Evolutionary conservation across 768 basidiomycete genomes (phyloP).

Genomic region (Boletus insuetus): DNA sequence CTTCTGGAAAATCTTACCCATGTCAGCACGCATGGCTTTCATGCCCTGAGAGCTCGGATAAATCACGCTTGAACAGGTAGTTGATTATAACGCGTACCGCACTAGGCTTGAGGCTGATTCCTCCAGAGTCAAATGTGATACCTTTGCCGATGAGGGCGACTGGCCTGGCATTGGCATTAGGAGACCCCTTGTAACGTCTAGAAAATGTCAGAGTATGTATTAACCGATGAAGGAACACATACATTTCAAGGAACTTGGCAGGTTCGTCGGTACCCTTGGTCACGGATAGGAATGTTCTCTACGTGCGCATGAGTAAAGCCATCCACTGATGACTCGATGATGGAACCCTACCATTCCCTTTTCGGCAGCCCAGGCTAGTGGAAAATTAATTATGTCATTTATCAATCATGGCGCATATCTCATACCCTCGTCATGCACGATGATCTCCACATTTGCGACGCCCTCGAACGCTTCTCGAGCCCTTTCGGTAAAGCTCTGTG

Average conservation of each 20-base stretch:
- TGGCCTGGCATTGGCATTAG: slow-evolving; percentile 52
- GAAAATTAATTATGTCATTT: background rate
- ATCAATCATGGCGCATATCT: background rate
- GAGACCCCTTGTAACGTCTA: slow-evolving; percentile 81
- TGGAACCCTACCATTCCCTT: slow-evolving; percentile 68
- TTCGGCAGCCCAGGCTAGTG: slow-evolving; percentile 72
- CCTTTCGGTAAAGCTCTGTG: slow-evolving; percentile 69
- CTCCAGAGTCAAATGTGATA: slow-evolving; percentile 87
- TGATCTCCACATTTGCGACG: slow-evolving; percentile 63
- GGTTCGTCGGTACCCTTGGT: slow-evolving; percentile 80
- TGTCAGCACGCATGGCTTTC: slow-evolving; percentile 85
- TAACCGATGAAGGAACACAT: slow-evolving; percentile 11
- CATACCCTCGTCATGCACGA: slow-evolving; percentile 71
- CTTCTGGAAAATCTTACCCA: slow-evolving; percentile 52
- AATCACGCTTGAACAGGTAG: background rate
- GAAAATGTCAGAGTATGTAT: background rate
- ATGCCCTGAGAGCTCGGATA: slow-evolving; percentile 49
- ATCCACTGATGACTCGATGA: background rate
- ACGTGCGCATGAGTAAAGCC: background rate
- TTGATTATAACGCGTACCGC: slow-evolving; percentile 39
- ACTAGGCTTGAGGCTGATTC: slow-evolving; percentile 80
- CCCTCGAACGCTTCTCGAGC: slow-evolving; percentile 64
- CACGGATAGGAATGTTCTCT: slow-evolving; percentile 86
- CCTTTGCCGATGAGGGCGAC: slow-evolving; percentile 84
- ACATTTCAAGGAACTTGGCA: slow-evolving; percentile 87